Conservation (phyloP, 2,329 filamentous ascomycete genomes). For the Tothia fuscella region DNA sequence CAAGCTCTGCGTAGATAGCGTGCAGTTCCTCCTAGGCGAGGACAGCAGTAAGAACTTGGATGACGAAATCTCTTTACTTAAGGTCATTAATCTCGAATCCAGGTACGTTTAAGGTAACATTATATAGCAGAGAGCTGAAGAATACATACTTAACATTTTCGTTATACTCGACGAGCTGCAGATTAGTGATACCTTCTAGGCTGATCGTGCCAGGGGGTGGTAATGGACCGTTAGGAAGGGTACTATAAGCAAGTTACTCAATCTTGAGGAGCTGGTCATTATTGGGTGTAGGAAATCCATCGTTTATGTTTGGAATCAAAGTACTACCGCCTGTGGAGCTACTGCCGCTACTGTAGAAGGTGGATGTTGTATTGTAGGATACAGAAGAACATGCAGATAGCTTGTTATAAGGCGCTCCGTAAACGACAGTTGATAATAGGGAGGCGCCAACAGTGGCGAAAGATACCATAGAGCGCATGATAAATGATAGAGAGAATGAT, state of each 20-base stretch:
- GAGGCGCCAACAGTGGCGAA: conserved; percentile 2
- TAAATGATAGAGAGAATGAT: no score
- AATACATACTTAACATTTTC: conserved; percentile 60
- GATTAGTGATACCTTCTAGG: conserved; percentile 39
- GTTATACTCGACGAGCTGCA: conserved; percentile 57
- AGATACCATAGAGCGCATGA: conserved; percentile 1
- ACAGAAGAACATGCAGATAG: neutral
- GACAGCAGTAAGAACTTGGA: conserved; percentile 40
- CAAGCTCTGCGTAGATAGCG: conserved; percentile 46
- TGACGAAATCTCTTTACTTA: conserved; percentile 26
- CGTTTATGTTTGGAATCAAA: no score
- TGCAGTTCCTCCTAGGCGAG: conserved; percentile 57
- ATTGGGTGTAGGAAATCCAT: no score
- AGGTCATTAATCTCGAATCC: conserved; percentile 39
- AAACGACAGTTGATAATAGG: neutral
- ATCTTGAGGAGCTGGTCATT: no score
- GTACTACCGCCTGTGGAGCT: no score
- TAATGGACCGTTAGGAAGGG: conserved; percentile 46
- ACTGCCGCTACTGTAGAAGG: conserved; percentile 18
- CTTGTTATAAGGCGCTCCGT: neutral
- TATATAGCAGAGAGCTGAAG: conserved; percentile 52
- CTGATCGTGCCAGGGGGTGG: conserved; percentile 41
- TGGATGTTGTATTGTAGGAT: no score
- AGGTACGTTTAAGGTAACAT: conserved; percentile 45
- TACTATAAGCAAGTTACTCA: conserved; percentile 44